Evolutionary conservation across 2,329 filamentous ascomycete species (phyloP).

Genomic region (Cytospora paraplurivora): DNA sequence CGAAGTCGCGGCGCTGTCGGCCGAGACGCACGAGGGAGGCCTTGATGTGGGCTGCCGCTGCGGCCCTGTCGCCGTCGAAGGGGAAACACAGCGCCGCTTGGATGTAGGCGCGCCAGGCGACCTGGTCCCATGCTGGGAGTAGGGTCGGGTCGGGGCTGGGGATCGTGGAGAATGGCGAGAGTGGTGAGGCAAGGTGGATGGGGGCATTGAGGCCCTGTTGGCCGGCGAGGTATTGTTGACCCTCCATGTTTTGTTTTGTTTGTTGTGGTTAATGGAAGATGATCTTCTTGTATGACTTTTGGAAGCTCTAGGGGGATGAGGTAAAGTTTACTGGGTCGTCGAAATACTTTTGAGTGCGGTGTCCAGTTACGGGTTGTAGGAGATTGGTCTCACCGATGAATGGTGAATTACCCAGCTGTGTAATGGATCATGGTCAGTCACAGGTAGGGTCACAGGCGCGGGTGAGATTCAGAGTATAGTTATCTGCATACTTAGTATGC

Average conservation of each 20-base stretch:
- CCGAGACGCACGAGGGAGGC: constrained; percentile 31
- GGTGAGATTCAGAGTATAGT: too few relatives aligned
- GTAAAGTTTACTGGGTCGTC: too few relatives aligned
- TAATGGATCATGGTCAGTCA: too few relatives aligned
- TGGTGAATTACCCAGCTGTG: too few relatives aligned
- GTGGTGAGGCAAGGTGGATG: not conserved
- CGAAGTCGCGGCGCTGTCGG: constrained; percentile 34
- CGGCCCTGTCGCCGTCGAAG: constrained; percentile 23
- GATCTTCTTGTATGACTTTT: not conserved
- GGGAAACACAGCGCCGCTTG: constrained; percentile 33
- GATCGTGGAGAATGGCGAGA: not conserved
- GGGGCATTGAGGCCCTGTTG: not conserved
- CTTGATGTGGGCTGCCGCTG: constrained; percentile 28
- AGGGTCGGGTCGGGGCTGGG: not conserved
- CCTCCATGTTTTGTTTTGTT: not conserved
- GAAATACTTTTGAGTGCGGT: too few relatives aligned
- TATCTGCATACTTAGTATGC: too few relatives aligned
- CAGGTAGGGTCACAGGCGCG: too few relatives aligned
- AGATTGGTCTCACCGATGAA: too few relatives aligned
- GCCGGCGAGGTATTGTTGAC: not conserved
- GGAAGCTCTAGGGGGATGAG: not conserved
- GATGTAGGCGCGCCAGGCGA: constrained; percentile 1
- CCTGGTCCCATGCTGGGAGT: not conserved
- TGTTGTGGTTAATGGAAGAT: not conserved
- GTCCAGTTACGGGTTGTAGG: too few relatives aligned